phyloP scores from a whole-genome alignment of 257 asterid species.

The Henckelia pumila region DNA sequence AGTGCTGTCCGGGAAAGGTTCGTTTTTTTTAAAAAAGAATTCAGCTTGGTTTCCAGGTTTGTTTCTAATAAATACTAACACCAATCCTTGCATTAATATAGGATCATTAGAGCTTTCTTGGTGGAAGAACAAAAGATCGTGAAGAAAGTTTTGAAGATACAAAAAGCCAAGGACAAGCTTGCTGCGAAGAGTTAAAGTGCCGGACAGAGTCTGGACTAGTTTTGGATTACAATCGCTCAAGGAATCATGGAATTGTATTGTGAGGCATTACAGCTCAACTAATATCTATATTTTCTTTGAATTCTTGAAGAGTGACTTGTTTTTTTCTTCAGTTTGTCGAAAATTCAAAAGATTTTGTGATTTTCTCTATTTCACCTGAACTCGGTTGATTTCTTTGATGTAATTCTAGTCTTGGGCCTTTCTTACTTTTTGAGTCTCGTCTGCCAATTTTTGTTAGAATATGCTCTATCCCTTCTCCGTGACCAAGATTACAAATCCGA shows the following conservation, averaged over 20 bases:
- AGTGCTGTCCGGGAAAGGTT: constrained; percentile 33
- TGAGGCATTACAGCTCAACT: constrained; percentile 23
- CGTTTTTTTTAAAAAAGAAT: not conserved
- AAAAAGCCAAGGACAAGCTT: constrained; percentile 27
- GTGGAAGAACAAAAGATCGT: constrained; percentile 32
- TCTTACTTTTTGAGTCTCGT: not conserved
- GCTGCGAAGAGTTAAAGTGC: constrained; percentile 18
- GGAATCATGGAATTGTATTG: constrained; percentile 22
- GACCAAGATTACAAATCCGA: too few species aligned
- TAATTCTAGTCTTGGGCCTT: not conserved
- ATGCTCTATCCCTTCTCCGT: too few species aligned
- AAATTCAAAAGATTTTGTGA: constrained; percentile 21
- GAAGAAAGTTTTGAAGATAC: constrained; percentile 31
- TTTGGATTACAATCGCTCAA: constrained; percentile 19
- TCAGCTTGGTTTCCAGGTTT: too few species aligned
- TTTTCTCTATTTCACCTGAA: constrained; percentile 15
- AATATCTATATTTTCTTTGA: constrained; percentile 20
- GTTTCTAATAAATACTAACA: not conserved
- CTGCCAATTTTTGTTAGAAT: not conserved
- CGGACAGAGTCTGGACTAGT: constrained; percentile 21
- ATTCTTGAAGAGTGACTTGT: constrained; percentile 18
- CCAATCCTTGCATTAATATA: not conserved
- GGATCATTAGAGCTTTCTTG: constrained; percentile 35
- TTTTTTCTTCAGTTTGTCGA: constrained; percentile 22
- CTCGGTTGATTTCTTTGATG: constrained; percentile 20